phyloP scores from a whole-genome alignment of 83 land plant species.

The Thuja plicata region DNA sequence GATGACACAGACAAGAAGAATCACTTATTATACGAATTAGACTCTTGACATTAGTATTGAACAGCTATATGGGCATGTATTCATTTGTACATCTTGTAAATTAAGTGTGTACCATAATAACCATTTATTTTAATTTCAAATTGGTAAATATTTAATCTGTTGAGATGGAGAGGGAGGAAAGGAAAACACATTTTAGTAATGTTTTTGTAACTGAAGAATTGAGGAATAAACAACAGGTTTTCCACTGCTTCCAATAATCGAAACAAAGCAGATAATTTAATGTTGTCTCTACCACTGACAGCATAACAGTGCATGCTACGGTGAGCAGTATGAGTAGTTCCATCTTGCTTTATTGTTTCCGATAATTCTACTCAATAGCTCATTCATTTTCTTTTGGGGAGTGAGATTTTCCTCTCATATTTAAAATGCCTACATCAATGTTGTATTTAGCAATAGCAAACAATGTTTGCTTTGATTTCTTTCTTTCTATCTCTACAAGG shows the following conservation, averaged over 20 bases:
- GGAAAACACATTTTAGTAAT: conserved; percentile 1
- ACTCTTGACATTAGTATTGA: neutral
- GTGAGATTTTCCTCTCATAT: neutral
- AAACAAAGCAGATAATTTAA: neutral
- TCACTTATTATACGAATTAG: too few relatives aligned
- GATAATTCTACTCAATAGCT: neutral
- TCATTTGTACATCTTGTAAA: conserved; percentile 14
- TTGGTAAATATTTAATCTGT: neutral
- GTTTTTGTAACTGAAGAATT: neutral
- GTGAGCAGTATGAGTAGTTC: neutral
- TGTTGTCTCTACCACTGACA: neutral
- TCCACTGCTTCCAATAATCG: neutral
- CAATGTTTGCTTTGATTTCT: neutral
- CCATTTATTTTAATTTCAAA: neutral
- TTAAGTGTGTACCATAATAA: conserved; percentile 7
- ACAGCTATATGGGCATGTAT: neutral
- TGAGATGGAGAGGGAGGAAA: neutral
- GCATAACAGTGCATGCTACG: neutral
- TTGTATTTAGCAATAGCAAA: neutral
- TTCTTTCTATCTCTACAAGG: too few relatives aligned
- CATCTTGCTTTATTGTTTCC: neutral
- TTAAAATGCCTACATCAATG: neutral
- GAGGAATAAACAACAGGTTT: neutral
- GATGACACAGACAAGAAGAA: neutral
- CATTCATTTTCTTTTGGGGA: neutral